A percentile compares a stretch with the other conserved stretches of the same genome.
phyloP scores from a whole-genome alignment of 2,329 filamentous ascomycete species.

The Plectosphaerella cucumerina region DNA sequence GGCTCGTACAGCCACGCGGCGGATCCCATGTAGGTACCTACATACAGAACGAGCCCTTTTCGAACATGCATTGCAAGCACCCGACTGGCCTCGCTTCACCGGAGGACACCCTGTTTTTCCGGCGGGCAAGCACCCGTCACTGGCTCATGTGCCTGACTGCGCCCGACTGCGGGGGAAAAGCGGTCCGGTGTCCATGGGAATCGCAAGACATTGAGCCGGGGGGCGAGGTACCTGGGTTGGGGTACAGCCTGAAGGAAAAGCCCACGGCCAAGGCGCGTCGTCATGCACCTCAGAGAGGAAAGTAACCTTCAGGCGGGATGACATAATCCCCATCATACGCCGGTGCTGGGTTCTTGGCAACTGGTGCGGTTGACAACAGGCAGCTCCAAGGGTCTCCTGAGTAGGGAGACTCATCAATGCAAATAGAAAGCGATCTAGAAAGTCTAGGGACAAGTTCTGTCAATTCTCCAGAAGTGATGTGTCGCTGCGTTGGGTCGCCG shows the following conservation, averaged over 20 bases:
- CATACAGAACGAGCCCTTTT: background rate
- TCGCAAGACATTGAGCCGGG: background rate
- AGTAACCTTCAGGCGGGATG: background rate
- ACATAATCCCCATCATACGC: background rate
- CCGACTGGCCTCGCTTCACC: background rate
- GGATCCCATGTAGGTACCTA: background rate
- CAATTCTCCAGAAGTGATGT: no score
- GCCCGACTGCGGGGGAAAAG: background rate
- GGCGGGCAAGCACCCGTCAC: background rate
- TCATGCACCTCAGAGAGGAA: slow-evolving; percentile 1
- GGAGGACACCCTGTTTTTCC: background rate
- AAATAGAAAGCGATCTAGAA: no score
- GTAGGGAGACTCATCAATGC: no score
- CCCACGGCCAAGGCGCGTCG: slow-evolving; percentile 3
- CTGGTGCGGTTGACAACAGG: no score
- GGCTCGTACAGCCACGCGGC: background rate
- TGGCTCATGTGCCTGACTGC: background rate
- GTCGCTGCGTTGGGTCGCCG: no score
- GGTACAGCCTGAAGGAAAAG: slow-evolving; percentile 1
- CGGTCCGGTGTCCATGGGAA: background rate
- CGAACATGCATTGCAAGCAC: background rate
- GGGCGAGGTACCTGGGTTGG: background rate
- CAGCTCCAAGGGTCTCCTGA: no score
- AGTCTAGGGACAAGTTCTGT: no score
- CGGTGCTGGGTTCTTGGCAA: slow-evolving; percentile 3